Percentiles rank a stretch among this genome's conserved stretches.
These are phyloP conservation scores for Xanthoparmelia taractica DNA, from an alignment of 495 filamentous ascomycete genomes.

Conservation along the genomic window DNA sequence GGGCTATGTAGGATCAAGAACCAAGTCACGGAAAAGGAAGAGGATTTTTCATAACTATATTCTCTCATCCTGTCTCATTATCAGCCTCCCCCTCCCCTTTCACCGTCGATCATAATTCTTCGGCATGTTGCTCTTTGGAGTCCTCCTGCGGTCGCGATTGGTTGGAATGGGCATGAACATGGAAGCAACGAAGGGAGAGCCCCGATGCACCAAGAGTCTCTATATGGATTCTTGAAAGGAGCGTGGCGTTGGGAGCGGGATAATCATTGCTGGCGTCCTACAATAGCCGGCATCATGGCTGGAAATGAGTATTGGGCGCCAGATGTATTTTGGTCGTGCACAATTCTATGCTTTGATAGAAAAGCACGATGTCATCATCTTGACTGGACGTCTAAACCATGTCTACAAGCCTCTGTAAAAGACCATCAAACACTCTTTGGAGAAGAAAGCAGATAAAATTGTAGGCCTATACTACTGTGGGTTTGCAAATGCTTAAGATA, in stretches of 20 bases:
- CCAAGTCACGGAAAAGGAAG: constrained; percentile 64
- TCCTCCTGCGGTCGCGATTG: too few relatives aligned
- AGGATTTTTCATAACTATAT: constrained; percentile 57
- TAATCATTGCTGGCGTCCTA: not conserved
- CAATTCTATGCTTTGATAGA: not conserved
- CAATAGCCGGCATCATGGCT: not conserved
- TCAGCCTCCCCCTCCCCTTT: not conserved
- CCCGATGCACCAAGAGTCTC: not conserved
- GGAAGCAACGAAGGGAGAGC: too few relatives aligned
- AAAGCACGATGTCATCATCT: not conserved
- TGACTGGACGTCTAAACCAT: not conserved
- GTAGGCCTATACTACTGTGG: too few relatives aligned
- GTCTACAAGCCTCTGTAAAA: not conserved
- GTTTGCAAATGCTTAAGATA: too few relatives aligned
- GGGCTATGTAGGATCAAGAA: constrained; percentile 55
- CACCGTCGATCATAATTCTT: not conserved
- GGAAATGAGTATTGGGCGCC: not conserved
- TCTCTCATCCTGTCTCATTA: not conserved
- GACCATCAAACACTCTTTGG: too few relatives aligned
- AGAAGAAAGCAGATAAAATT: too few relatives aligned
- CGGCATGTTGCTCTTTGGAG: not conserved
- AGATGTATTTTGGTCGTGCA: not conserved
- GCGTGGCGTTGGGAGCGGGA: not conserved
- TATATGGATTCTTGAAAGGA: not conserved
- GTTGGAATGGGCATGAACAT: too few relatives aligned